Evolutionary conservation across 345 rosid species (phyloP), one percentile per base, ranked within the genome.

Genomic region (Moringa oleifera): DNA sequence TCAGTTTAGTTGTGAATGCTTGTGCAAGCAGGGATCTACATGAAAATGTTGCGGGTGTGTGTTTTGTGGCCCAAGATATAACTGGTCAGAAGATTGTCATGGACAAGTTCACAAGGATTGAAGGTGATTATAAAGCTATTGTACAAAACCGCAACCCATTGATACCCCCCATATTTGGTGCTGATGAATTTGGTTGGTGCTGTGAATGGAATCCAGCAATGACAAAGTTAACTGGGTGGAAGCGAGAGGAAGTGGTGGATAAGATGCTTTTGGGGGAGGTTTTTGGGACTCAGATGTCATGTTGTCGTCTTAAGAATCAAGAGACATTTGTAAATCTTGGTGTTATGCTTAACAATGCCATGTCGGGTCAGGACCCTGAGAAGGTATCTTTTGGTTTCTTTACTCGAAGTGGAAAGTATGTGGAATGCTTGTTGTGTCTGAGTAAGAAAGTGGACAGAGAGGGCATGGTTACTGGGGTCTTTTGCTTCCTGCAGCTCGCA

Each of bases 141-240:
- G 86, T 88, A 61, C 98, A 90, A 62, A 93, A 88, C 55, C 97
- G 91, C 37, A 93, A 81, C 79, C 98, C 97, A 17, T 70, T 93
- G 76, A 93, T 93, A 52, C 98, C 98, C 6, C 96, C 98, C 19
- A 86, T 93, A 53, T 93, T 93, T 31, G 97, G 96, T 24, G 73
- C 83, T 0, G 97, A 93, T 65, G 97, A 90, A 65, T 88, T 93
- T 12, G 98, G 98, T 6, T 90, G 97, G 97, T 93, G 98, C 72
- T 87, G 94, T 0, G 98, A 93, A 79, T 92, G 98, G 98, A 92
- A 92, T 73, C 83, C 83, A 5, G 89, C 97, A n/a, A 92, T 92
- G 97, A 73, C 71, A 23, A 87, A 83, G 65, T 59, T 92, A 71
- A 89, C 88, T 2, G 95, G 95, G 56, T 81, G 91, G 88, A 81